phyloP scores from a whole-genome alignment of 345 rosid genomes.

The Ailanthus altissimus region DNA sequence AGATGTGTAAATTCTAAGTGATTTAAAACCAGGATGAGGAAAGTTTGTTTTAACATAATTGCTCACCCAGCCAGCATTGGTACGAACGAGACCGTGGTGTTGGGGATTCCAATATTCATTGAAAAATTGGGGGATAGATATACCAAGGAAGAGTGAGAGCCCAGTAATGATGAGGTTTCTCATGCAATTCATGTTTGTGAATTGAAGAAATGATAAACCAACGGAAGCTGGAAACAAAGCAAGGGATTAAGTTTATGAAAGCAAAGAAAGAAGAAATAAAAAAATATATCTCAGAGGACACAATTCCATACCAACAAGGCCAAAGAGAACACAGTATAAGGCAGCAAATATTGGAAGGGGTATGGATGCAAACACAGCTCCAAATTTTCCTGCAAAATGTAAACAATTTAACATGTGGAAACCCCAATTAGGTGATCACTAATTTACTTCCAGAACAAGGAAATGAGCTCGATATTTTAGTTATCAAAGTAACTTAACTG shows the following conservation, averaged over 20 bases:
- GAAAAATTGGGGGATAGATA: conserved; percentile 85
- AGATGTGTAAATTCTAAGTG: not conserved
- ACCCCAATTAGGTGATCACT: not conserved
- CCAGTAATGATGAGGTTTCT: conserved; percentile 84
- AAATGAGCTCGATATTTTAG: not conserved
- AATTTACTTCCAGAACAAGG: not conserved
- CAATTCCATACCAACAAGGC: conserved; percentile 67
- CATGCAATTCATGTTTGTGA: conserved; percentile 97
- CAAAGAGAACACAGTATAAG: conserved; percentile 80
- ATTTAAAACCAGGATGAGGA: not conserved
- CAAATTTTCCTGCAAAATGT: conserved; percentile 74
- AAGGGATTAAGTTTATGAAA: not conserved
- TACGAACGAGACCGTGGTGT: conserved; percentile 76
- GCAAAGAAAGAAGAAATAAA: not conserved
- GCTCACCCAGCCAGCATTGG: conserved; percentile 80
- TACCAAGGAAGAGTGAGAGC: conserved; percentile 80
- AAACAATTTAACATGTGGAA: not conserved
- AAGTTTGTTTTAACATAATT: not conserved
- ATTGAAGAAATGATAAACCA: conserved; percentile 92
- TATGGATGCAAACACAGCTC: conserved; percentile 96
- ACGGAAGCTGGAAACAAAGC: conserved; percentile 63
- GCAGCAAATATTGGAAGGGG: conserved; percentile 93
- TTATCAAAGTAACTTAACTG: not conserved
- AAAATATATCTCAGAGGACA: not conserved
- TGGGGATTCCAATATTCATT: conserved; percentile 61